phyloP scores from a whole-genome alignment of 2,329 filamentous ascomycete species.

The Pyricularia pennisetigena region DNA sequence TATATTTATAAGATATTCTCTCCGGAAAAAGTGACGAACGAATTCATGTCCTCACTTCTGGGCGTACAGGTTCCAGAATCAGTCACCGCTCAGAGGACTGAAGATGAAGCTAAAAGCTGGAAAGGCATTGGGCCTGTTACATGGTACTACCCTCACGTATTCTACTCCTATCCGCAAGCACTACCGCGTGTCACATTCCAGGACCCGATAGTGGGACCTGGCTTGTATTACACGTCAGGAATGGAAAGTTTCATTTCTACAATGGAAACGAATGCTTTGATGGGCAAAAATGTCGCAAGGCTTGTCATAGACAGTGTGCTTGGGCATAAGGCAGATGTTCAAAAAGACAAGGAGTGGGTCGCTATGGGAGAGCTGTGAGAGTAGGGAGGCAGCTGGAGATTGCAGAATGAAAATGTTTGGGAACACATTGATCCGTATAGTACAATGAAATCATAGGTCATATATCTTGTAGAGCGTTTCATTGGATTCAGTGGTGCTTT shows the following conservation, averaged over 20 bases:
- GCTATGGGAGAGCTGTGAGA: conserved; percentile 2
- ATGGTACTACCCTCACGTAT: conserved; percentile 70
- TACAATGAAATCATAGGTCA: not conserved
- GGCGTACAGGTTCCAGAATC: conserved; percentile 34
- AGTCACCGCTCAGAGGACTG: conserved; percentile 20
- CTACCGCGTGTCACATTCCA: conserved; percentile 84
- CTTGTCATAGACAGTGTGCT: conserved; percentile 50
- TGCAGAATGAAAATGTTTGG: not conserved
- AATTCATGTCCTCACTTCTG: conserved; percentile 43
- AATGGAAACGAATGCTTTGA: conserved; percentile 92
- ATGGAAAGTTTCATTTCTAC: conserved; percentile 94
- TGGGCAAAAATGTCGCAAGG: conserved; percentile 76
- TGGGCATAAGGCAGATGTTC: not conserved
- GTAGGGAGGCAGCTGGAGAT: not conserved
- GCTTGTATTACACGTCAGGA: conserved; percentile 61
- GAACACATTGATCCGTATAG: not conserved
- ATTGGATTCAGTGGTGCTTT: not conserved
- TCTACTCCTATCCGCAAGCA: conserved; percentile 78
- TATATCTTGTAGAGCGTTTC: not conserved
- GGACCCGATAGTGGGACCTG: conserved; percentile 57
- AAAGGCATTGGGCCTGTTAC: conserved; percentile 41
- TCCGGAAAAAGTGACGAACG: conserved; percentile 37
- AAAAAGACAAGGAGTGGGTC: not conserved
- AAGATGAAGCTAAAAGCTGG: conserved; percentile 21
- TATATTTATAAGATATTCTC: conserved; percentile 59